Evolutionary conservation across 2,329 filamentous ascomycete genomes (phyloP), one percentile per base, ranked within the genome.

Genomic region (Stachybotrys echinatus): DNA sequence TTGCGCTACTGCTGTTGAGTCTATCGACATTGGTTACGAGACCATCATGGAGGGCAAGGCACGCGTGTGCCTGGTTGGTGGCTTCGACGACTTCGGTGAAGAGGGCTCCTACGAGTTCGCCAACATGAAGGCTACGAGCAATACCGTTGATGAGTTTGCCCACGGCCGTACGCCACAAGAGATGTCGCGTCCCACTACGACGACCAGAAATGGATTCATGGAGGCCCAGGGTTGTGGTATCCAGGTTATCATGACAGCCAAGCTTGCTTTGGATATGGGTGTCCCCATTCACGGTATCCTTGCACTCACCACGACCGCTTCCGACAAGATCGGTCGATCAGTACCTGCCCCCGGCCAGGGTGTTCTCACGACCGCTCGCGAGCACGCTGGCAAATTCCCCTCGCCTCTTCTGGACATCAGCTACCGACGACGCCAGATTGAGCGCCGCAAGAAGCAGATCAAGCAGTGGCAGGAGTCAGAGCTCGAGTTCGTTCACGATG

Each of bases 101-200:
- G 94, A 99, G 74, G 95, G 94, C 48, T 99, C 94, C 1, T 99
- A 96, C 65, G 94, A 99, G 72, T 99, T 99, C 69, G 94, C 94
- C 77, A 99, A 99, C 79, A 99, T 99, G 94, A 95, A 96, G 74
- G 94, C 94, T 52, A 99, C 94, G 50, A 96, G 92, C 81, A 99
- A 97, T 66, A 92, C 92, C 22, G 88, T 96, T 54, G 92, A 97
- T 59, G 95, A 99, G 70, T 89, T 99, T 61, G 90, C 85, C 10
- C 94, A 97, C 64, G 94, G 94, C 45, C 89, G 94, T 58, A 97
- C 94, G 46, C 92, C 94, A 12, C 84, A 86, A 70, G 94, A 99
- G 73, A 99, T 99, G 94, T 99, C 95, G 27, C 87, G 94, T 54
- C 94, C 94, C 5, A 95, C 92, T 5, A 99, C 94, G 42, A 99